Evolutionary conservation across 2,329 filamentous ascomycete genomes (phyloP).

Genomic region (Golovinomyces cichoracearum): DNA sequence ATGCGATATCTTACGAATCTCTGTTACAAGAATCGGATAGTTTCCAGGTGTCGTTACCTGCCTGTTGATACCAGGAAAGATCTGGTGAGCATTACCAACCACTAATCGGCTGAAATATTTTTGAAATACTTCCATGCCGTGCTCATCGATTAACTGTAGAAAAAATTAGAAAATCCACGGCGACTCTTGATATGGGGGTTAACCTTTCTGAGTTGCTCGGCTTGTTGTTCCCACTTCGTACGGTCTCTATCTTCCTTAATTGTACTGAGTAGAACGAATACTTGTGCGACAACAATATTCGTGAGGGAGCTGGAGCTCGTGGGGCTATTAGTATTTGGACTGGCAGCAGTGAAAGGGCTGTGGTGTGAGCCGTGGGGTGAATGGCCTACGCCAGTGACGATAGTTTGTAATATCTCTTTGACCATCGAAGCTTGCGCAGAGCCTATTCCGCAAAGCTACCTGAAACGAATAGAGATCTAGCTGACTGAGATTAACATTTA

Average conservation of each 20-base stretch:
- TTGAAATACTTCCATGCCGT: constrained; percentile 97
- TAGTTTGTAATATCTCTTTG: constrained; percentile 16
- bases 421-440: constrained; percentile 17
- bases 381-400: constrained; percentile 15
- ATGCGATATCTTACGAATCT: constrained; percentile 64
- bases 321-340: constrained; percentile 17
- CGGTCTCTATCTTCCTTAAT: constrained; percentile 85
- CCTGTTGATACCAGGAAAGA: constrained; percentile 59
- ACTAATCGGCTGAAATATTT: constrained; percentile 89
- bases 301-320: constrained; percentile 38
- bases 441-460: constrained; percentile 15
- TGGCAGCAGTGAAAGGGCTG: constrained; percentile 18
- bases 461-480: constrained; percentile 16
- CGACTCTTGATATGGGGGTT: constrained; percentile 9
- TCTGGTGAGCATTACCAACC: constrained; percentile 68
- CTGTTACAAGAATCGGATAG: constrained; percentile 55
- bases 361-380: constrained; percentile 21
- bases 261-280: constrained; percentile 78
- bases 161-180: background rate
- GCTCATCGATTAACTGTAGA: constrained; percentile 63
- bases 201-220: constrained; percentile 79
- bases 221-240: constrained; percentile 76
- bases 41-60: constrained; percentile 51
- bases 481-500: constrained; percentile 13
- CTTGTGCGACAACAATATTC: constrained; percentile 85